Conservation (phyloP, 116 monocot genomes). For the Phalaenopsis hybrid region DNA sequence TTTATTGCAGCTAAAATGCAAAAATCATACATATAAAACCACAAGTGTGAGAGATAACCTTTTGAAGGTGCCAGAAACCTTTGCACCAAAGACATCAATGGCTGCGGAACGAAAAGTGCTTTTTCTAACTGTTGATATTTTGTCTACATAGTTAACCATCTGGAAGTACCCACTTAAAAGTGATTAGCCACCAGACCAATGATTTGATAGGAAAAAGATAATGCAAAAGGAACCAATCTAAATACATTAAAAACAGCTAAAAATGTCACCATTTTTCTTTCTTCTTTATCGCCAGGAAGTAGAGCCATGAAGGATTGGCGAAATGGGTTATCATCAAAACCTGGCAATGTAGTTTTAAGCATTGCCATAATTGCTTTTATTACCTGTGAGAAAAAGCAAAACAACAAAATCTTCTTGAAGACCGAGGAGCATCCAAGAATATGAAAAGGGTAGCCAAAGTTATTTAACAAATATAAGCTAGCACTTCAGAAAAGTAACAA, state of each 20-base stretch:
- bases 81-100: constrained; percentile 70
- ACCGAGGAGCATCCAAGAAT: not conserved
- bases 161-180: constrained; percentile 18
- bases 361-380: constrained; percentile 74
- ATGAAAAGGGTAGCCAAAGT: not conserved
- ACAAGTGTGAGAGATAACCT: constrained; percentile 30
- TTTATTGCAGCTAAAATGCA: too few species aligned
- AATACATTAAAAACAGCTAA: constrained; percentile 10
- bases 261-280: constrained; percentile 61
- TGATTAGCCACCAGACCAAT: not conserved
- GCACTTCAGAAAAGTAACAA: not conserved
- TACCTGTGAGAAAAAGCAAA: constrained; percentile 36
- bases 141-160: constrained; percentile 83
- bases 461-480: not conserved
- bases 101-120: constrained; percentile 62
- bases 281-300: constrained; percentile 64
- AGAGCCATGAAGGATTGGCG: constrained; percentile 86
- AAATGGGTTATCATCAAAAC: constrained; percentile 62
- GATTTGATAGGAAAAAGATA: not conserved
- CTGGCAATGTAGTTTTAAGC: constrained; percentile 63
- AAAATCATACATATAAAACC: not conserved
- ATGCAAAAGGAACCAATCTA: not conserved
- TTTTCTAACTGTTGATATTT: constrained; percentile 63
- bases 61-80: constrained; percentile 95
- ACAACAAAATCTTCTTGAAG: not conserved